Conservation (phyloP, 208 protist species). For the Giardia duodenalis region DNA sequence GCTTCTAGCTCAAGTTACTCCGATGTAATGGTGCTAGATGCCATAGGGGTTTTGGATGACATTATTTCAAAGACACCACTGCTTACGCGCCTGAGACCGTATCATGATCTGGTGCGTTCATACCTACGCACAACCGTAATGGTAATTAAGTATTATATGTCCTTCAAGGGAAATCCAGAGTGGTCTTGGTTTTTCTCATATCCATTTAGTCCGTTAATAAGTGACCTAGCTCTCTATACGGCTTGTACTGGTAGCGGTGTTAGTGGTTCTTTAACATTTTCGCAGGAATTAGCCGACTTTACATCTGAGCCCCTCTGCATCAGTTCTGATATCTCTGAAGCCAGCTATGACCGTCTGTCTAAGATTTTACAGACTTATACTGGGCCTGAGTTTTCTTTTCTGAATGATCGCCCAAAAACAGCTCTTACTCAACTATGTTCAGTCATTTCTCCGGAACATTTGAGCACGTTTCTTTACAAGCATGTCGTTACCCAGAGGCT, state of each 20-base stretch:
- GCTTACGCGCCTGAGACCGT: neutral
- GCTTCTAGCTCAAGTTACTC: too few relatives aligned
- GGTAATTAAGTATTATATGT: neutral
- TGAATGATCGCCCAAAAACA: neutral
- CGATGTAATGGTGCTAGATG: too few relatives aligned
- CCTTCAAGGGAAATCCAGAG: neutral
- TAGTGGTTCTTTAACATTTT: neutral
- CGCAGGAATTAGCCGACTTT: neutral
- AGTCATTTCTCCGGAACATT: neutral
- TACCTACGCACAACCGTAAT: neutral
- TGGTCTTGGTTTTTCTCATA: neutral
- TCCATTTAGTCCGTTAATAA: neutral
- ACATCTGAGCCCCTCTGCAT: too few relatives aligned
- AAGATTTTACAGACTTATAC: neutral
- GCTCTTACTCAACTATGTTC: neutral
- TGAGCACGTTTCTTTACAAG: neutral
- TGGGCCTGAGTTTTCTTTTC: neutral
- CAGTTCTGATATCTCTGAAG: too few relatives aligned
- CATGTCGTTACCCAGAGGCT: neutral
- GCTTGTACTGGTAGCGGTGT: neutral
- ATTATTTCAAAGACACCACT: neutral
- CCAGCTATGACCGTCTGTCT: neutral
- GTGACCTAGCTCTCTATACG: neutral
- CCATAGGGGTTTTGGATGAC: too few relatives aligned
- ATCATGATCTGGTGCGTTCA: neutral